Percentiles rank a stretch among this genome's conserved stretches.
These are phyloP conservation scores for Malassezia cuniculi DNA, from an alignment of 1,284 basidiomycete genomes.

Conservation along the genomic window DNA sequence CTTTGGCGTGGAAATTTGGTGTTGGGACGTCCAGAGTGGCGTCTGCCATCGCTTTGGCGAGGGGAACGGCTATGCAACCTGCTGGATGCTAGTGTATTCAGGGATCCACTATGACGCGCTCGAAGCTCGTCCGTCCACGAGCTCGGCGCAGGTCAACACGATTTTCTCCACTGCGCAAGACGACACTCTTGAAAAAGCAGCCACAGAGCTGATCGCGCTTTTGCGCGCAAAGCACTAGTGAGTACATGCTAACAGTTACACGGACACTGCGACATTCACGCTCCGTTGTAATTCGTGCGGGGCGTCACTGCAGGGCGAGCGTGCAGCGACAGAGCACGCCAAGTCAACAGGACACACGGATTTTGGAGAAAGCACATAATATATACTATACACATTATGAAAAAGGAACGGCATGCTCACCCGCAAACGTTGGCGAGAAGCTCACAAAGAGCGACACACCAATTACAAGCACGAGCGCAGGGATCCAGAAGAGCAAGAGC, in stretches of 20 bases:
- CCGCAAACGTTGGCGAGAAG: slow-evolving; percentile 11
- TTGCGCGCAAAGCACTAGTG: slow-evolving; percentile 4
- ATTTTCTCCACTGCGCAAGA: too few relatives aligned
- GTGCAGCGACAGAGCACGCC: background rate
- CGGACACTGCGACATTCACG: background rate
- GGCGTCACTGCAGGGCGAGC: background rate
- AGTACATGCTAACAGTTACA: slow-evolving; percentile 1
- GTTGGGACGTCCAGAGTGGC: slow-evolving; percentile 5
- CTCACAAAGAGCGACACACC: slow-evolving; percentile 45
- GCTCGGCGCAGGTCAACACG: too few relatives aligned
- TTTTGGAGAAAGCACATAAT: background rate
- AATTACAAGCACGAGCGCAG: slow-evolving; percentile 53
- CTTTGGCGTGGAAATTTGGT: slow-evolving; percentile 1
- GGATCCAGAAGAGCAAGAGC: slow-evolving; percentile 86
- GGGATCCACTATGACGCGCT: slow-evolving; percentile 8
- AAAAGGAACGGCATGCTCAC: background rate
- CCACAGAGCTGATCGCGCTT: background rate
- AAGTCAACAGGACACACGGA: slow-evolving; percentile 2
- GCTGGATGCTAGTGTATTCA: slow-evolving; percentile 4
- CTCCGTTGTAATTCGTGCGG: background rate
- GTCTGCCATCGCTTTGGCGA: slow-evolving; percentile 5
- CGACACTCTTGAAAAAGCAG: too few relatives aligned
- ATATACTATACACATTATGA: background rate
- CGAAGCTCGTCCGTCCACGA: background rate
- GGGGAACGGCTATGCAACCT: background rate